Evolutionary conservation across 1,139 yeast species (phyloP), one percentile per base, ranked within the genome.

Genomic region (Blastobotrys serpentis): DNA sequence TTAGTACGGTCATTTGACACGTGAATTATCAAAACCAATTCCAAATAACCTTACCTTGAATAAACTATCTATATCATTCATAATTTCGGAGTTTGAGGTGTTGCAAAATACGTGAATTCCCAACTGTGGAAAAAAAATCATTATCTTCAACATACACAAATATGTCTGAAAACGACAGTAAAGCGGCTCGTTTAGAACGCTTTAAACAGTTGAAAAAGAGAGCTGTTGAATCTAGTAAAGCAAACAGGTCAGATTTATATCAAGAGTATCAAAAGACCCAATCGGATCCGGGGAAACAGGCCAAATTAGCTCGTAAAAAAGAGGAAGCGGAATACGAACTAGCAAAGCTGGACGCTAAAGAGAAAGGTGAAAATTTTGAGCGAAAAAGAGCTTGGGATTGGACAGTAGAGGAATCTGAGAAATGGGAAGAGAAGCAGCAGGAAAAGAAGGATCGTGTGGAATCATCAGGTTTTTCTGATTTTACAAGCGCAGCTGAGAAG

Each of bases 361-460:
- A 69, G 13, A 64, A 57, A 2, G 76, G 74, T 0, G 71, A 68
- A 21, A 73, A 72, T 43, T 67, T 63, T 51, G 75, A 73, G 19
- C 63, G 79, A 14, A 58, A 68, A 42, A 69, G 76, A 44, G 76
- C 78, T 3, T 69, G 85, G 73, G 78, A 76, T 44, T 86, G 85
- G 70, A 76, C 87, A 0, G 76, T 85, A 2, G 82, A 79, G 49
- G 86, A 87, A 48, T 76, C 81, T 47, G 87, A 83, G 56, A 71
- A 72, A 47, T 86, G 94, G 92, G 78, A 78, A 22, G 68, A 65
- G 33, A 75, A 71, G 53, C 65, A 68, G 46, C 64, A 62, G 32
- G 57, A 55, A 23, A 70, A 66, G 48, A 57, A 11, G 50, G 54
- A 5, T 4, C 19, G 33, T 6, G 21, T 13, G 19, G 42, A 39